Percentiles rank a stretch among this genome's conserved stretches.
Conservation (phyloP, 805 yeast species). For the Starmerella roubikii region DNA sequence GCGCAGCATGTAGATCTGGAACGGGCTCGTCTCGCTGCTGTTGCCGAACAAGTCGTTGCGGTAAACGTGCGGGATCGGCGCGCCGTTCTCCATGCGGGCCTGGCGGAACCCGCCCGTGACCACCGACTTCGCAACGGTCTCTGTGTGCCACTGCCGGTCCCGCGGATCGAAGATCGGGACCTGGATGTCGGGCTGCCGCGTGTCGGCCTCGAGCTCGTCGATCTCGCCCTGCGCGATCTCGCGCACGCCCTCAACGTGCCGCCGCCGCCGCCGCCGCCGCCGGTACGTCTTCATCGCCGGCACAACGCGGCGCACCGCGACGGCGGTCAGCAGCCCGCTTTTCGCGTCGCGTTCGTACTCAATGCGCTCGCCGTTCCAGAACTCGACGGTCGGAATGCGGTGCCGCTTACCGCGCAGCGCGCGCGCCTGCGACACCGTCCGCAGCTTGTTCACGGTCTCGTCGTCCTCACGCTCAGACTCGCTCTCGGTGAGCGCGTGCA, state of each 20-base stretch:
- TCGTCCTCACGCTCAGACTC: slow-evolving; percentile 6
- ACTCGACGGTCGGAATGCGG: slow-evolving; percentile 17
- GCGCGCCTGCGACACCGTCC: slow-evolving; percentile 6
- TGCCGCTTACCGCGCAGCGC: slow-evolving; percentile 7
- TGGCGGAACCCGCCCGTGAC: slow-evolving; percentile 8
- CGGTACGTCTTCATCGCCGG: slow-evolving; percentile 8
- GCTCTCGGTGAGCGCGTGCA: slow-evolving; percentile 6
- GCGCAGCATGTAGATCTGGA: slow-evolving; percentile 10
- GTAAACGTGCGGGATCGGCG: slow-evolving; percentile 6
- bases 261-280: slow-evolving; percentile 8
- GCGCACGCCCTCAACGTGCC: not conserved
- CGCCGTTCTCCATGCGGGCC: slow-evolving; percentile 5
- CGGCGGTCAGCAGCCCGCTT: slow-evolving; percentile 13
- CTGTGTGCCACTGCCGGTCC: slow-evolving; percentile 4
- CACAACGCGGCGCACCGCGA: slow-evolving; percentile 16
- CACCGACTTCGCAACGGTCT: slow-evolving; percentile 16
- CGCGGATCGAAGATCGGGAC: slow-evolving; percentile 12
- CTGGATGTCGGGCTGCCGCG: slow-evolving; percentile 3
- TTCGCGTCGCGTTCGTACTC: slow-evolving; percentile 12
- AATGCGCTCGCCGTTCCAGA: slow-evolving; percentile 17
- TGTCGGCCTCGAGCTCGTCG: slow-evolving; percentile 4
- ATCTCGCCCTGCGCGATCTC: not conserved
- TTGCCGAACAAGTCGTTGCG: slow-evolving; percentile 9
- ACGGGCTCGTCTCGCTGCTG: slow-evolving; percentile 6
- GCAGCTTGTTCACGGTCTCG: slow-evolving; percentile 2